Evolutionary conservation across 1,284 basidiomycete genomes (phyloP).

Genomic region (Heterobasidion annosum): DNA sequence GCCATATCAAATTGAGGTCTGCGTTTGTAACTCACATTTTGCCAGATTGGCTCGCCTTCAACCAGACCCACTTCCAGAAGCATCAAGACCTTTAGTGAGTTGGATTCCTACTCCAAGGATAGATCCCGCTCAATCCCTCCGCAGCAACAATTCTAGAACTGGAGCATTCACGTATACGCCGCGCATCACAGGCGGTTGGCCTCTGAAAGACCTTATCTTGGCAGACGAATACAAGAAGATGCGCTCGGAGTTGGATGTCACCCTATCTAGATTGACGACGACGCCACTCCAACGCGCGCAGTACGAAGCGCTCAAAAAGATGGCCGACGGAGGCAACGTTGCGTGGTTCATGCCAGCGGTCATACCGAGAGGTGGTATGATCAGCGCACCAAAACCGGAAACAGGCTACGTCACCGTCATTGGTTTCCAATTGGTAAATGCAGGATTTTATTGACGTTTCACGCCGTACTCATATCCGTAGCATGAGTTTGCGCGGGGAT

Average conservation of each 20-base stretch:
- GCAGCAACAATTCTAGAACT: conserved; percentile 1
- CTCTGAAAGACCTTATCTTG: conserved; percentile 4
- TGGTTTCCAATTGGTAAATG: conserved; percentile 6
- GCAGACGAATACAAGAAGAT: not conserved
- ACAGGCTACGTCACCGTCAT: conserved; percentile 5
- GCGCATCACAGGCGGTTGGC: conserved; percentile 3
- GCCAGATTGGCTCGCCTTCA: not conserved
- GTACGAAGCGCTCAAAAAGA: conserved; percentile 7
- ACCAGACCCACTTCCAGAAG: not conserved
- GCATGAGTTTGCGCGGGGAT: conserved; percentile 10
- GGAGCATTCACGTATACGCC: conserved; percentile 9
- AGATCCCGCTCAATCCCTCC: not conserved
- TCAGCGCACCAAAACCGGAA: conserved; percentile 4
- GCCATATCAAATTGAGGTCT: not conserved
- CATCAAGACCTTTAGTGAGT: not conserved
- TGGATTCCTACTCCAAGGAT: not conserved
- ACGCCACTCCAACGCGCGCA: conserved; percentile 8
- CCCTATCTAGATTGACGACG: conserved; percentile 1
- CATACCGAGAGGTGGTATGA: conserved; percentile 9
- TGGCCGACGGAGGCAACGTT: conserved; percentile 9
- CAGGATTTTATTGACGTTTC: not conserved
- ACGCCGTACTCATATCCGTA: not conserved
- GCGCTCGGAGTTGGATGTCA: conserved; percentile 5
- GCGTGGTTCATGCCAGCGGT: conserved; percentile 10
- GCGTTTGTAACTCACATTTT: not conserved